phyloP scores from a whole-genome alignment of 805 yeast species.

The Pichia californica region DNA sequence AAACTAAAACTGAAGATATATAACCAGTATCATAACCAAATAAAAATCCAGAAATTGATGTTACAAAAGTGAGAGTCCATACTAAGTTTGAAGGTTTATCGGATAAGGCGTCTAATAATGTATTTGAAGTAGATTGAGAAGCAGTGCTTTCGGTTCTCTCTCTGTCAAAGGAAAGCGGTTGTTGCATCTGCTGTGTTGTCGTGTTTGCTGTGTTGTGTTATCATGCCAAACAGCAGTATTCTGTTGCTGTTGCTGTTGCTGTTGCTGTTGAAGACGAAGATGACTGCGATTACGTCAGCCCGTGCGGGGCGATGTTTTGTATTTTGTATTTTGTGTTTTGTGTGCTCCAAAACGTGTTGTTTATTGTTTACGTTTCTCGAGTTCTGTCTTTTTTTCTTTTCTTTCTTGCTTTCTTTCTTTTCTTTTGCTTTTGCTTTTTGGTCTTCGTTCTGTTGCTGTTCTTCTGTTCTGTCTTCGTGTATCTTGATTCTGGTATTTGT shows the following conservation, averaged over 20 bases:
- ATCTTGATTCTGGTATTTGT: not conserved
- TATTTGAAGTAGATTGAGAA: slow-evolving; percentile 2
- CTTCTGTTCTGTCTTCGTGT: no score
- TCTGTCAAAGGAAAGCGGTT: not conserved
- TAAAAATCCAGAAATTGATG: slow-evolving; percentile 54
- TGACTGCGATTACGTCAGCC: no score
- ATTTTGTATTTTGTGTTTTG: no score
- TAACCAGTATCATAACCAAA: slow-evolving; percentile 59
- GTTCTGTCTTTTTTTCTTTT: not conserved
- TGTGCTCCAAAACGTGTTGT: no score
- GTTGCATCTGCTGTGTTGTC: no score
- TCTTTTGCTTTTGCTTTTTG: not conserved
- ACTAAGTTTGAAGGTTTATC: slow-evolving; percentile 1
- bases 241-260: no score
- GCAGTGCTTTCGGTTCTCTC: not conserved
- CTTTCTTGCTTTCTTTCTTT: not conserved
- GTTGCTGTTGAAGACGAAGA: no score
- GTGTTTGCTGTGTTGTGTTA: not conserved
- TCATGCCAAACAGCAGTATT: no score
- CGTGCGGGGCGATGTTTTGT: no score
- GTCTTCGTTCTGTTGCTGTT: no score
- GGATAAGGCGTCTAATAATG: not conserved
- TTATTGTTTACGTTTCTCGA: no score
- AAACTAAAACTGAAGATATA: slow-evolving; percentile 49
- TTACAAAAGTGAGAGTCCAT: slow-evolving; percentile 5